Base-by-base conservation (phyloP, 495 filamentous ascomycete species). In the Gamarada debralockiae region DNA sequence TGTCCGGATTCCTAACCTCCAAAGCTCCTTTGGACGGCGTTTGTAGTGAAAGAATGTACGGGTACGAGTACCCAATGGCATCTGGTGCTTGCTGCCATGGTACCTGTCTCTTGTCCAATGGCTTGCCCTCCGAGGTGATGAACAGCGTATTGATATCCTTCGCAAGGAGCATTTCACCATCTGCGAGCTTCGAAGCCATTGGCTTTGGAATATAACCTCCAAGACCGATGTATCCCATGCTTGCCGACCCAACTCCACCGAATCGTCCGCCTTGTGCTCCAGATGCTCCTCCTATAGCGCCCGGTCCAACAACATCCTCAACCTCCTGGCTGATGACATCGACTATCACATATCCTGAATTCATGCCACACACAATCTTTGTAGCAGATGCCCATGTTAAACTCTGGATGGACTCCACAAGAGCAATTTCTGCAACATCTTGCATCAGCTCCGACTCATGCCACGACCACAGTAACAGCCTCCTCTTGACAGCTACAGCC, bases 81-180 rank as follows among this genome's bases (percentile, higher is more conserved):
- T 95, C 91, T 1, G 93, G 95, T 1, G 91, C 91, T 46, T 82
- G 75, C 24, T 84, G 79, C 93, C 93, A 99, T 9, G 90, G 91
- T 23, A 97, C 82, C 68, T 97, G 92, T 37, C 88, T 78, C 62
- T 89, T 86, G 17, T 92, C 87, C 2, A 95, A 64, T 0, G 90
- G 77, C 52, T 89, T 90, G 1, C 91, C 95, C 7, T 90, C 77
- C 21, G 80, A 77, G 51, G 95, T 83, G 52, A 96, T 87, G 59
- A 97, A 99, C 37, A 95, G 73, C 0, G 91, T 95, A 62, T 97
- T 96, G 61, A 96, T 89, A 60, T 99, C 93, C 66, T 96, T 97
- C 9, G 93, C 88, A 13, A 99, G 73, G 60, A 98, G 67, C 58
- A 97, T 79, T 61, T 97, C 81, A 0, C 88, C 90, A 49, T 92